Evolutionary conservation across 2,329 filamentous ascomycete species (phyloP).

Genomic region (Pyricularia grisea): DNA sequence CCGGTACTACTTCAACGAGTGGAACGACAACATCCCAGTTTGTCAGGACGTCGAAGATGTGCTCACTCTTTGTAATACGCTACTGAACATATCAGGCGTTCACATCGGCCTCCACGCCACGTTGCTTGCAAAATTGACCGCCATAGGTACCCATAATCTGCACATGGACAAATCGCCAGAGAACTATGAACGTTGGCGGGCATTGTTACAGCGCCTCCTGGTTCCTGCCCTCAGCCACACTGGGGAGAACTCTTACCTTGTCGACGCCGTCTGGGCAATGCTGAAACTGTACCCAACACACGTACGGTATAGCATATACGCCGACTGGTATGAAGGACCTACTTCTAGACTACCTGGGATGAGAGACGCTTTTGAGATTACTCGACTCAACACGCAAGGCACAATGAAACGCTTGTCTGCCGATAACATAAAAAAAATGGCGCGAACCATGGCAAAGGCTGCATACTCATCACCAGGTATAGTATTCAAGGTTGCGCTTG

Average conservation of each 20-base stretch:
- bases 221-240: slow-evolving; percentile 82
- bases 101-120: slow-evolving; percentile 79
- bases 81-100: slow-evolving; percentile 78
- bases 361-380: slow-evolving; percentile 66
- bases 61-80: slow-evolving; percentile 73
- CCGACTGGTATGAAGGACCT: slow-evolving; percentile 81
- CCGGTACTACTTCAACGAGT: slow-evolving; percentile 95
- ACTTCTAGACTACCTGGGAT: slow-evolving; percentile 71
- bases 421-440: slow-evolving; percentile 79
- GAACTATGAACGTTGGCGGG: slow-evolving; percentile 74
- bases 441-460: slow-evolving; percentile 82
- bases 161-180: slow-evolving; percentile 56
- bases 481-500: slow-evolving; percentile 81
- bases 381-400: slow-evolving; percentile 70
- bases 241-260: slow-evolving; percentile 71
- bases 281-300: slow-evolving; percentile 69
- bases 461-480: slow-evolving; percentile 83
- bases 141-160: slow-evolving; percentile 73
- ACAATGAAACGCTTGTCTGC: slow-evolving; percentile 84
- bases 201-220: slow-evolving; percentile 74
- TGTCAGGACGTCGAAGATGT: slow-evolving; percentile 89
- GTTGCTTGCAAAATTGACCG: slow-evolving; percentile 72
- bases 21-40: slow-evolving; percentile 85
- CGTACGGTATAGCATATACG: slow-evolving; percentile 78
- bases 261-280: slow-evolving; percentile 79